These are phyloP conservation scores for Haberlea rhodopensis DNA, from an alignment of 257 asterid genomes.

Conservation along the genomic window DNA sequence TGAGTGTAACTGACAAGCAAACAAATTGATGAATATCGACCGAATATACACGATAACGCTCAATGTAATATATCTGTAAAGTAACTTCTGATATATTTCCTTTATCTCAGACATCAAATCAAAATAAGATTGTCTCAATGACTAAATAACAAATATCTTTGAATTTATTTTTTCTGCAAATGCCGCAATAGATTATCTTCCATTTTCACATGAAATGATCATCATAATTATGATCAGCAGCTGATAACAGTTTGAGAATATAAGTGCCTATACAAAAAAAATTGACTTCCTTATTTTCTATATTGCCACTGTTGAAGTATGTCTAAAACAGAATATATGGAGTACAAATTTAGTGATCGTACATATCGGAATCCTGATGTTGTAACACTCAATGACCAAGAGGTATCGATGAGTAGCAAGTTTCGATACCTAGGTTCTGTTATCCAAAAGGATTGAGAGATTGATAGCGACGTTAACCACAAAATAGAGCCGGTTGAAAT, in stretches of 20 bases:
- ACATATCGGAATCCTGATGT: no score
- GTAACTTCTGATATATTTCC: conserved; percentile 5
- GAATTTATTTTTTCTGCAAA: not conserved
- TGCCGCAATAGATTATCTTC: conserved; percentile 9
- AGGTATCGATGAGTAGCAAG: no score
- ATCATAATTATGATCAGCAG: not conserved
- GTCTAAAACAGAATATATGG: no score
- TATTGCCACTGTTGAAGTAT: no score
- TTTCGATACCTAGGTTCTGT: no score
- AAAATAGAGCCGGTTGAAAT: no score
- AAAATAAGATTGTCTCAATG: not conserved
- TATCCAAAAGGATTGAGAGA: no score
- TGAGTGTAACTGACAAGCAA: not conserved
- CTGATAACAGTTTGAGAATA: conserved; percentile 7
- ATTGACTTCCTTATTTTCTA: conserved; percentile 4
- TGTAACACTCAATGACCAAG: no score
- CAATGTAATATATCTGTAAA: not conserved
- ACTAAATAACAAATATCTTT: not conserved
- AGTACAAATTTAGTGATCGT: no score
- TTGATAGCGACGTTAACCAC: no score
- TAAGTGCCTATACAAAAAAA: not conserved
- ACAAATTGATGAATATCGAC: conserved; percentile 7
- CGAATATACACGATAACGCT: not conserved
- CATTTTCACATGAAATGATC: conserved; percentile 1
- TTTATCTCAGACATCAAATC: not conserved